These are phyloP conservation scores for Aspergillus sp. DNA, from an alignment of 2,329 filamentous ascomycete species.

Conservation along the genomic window DNA sequence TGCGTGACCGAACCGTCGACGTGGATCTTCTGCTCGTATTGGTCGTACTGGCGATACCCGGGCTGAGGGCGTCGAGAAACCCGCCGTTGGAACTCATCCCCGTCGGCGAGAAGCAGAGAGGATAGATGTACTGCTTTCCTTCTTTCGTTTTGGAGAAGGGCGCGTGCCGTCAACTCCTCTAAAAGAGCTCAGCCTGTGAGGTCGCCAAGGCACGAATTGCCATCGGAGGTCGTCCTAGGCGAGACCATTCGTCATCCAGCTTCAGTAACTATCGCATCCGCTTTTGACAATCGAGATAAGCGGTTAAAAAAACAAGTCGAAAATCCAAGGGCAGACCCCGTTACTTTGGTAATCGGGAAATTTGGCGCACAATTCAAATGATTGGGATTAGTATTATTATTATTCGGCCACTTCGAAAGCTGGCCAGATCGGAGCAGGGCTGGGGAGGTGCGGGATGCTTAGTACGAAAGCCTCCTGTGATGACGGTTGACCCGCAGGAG, in stretches of 20 bases:
- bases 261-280: slow-evolving; percentile 17
- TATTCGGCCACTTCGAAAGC: slow-evolving; percentile 9
- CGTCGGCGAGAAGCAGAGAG: slow-evolving; percentile 15
- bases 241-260: slow-evolving; percentile 1
- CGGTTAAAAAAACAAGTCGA: no score
- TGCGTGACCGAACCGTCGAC: slow-evolving; percentile 40
- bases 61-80: slow-evolving; percentile 30
- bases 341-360: no score
- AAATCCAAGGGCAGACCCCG: no score
- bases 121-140: not conserved
- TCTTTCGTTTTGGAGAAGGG: slow-evolving; percentile 1
- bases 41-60: slow-evolving; percentile 25
- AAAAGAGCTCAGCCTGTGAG: slow-evolving; percentile 16
- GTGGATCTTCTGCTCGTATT: slow-evolving; percentile 26
- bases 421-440: not conserved
- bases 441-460: no score
- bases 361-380: no score
- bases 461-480: slow-evolving; percentile 7
- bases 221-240: slow-evolving; percentile 13
- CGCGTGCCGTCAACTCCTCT: slow-evolving; percentile 18
- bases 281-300: no score
- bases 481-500: slow-evolving; percentile 9
- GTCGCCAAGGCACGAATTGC: slow-evolving; percentile 25
- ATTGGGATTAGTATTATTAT: no score
- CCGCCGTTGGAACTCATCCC: slow-evolving; percentile 40